phyloP scores from a whole-genome alignment of 495 filamentous ascomycete genomes.

The Hypoxylon perforatum region DNA sequence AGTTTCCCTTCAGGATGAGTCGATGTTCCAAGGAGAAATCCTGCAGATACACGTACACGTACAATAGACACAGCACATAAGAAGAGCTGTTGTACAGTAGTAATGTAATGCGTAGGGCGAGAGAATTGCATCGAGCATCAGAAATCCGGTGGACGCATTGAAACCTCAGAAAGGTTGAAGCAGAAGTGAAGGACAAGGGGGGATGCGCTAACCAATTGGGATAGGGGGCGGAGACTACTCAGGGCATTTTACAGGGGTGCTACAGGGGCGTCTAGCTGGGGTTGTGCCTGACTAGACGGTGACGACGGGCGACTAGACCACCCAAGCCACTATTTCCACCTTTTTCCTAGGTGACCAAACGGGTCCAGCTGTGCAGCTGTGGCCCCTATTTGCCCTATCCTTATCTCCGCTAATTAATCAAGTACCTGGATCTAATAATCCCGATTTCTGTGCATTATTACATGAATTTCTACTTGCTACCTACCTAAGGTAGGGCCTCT shows the following conservation, averaged over 20 bases:
- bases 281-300: slow-evolving; percentile 21
- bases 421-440: not conserved
- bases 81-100: slow-evolving; percentile 8
- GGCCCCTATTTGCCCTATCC: slow-evolving; percentile 4
- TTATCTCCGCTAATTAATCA: slow-evolving; percentile 28
- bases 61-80: slow-evolving; percentile 5
- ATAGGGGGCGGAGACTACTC: slow-evolving; percentile 34
- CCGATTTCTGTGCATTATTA: too few species aligned
- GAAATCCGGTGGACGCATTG: slow-evolving; percentile 30
- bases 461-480: too few species aligned
- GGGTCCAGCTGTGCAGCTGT: not conserved
- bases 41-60: slow-evolving; percentile 23
- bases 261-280: slow-evolving; percentile 7
- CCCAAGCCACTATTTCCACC: not conserved
- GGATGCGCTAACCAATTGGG: slow-evolving; percentile 31
- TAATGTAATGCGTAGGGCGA: slow-evolving; percentile 4
- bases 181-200: slow-evolving; percentile 18
- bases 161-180: slow-evolving; percentile 31
- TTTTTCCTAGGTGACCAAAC: slow-evolving; percentile 12
- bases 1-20: slow-evolving; percentile 17
- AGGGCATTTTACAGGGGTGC: not conserved
- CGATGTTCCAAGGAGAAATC: slow-evolving; percentile 36
- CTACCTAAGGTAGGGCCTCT: too few species aligned
- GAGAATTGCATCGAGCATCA: slow-evolving; percentile 26
- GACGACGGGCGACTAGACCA: slow-evolving; percentile 18